A percentile compares a stretch with the other conserved stretches of the same genome.
phyloP scores from a whole-genome alignment of 345 rosid genomes.

The Acer negundo region DNA sequence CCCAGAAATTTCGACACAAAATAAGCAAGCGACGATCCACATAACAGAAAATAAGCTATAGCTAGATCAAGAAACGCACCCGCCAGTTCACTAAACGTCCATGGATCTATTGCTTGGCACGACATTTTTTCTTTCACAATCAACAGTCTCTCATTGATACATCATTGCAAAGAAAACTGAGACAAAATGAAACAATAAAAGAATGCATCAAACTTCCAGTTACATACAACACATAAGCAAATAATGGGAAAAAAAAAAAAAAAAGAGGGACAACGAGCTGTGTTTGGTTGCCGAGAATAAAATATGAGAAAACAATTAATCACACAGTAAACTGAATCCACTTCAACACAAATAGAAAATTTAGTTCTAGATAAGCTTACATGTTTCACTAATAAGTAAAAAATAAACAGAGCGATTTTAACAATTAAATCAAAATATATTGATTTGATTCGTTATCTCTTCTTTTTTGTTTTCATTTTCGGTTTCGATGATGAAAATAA shows the following conservation, averaged over 20 bases:
- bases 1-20: slow-evolving; percentile 50
- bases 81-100: slow-evolving; percentile 59
- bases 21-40: slow-evolving; percentile 50
- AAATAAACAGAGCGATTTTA: not conserved
- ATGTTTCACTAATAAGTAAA: not conserved
- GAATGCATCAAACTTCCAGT: not conserved
- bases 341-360: too few relatives aligned
- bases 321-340: not conserved
- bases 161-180: slow-evolving; percentile 4
- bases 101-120: slow-evolving; percentile 42
- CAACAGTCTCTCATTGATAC: not conserved
- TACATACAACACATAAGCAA: not conserved
- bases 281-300: not conserved
- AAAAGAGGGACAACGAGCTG: not conserved
- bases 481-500: not conserved
- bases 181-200: not conserved
- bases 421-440: not conserved
- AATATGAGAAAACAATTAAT: not conserved
- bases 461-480: not conserved
- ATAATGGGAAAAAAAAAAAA: not conserved
- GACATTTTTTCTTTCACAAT: slow-evolving; percentile 30
- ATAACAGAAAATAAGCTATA: slow-evolving; percentile 47
- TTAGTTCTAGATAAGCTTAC: not conserved
- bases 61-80: slow-evolving; percentile 66
- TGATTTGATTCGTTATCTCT: not conserved